Base-by-base conservation (phyloP, 1,284 basidiomycete genomes). In the Leccinum huronense region DNA sequence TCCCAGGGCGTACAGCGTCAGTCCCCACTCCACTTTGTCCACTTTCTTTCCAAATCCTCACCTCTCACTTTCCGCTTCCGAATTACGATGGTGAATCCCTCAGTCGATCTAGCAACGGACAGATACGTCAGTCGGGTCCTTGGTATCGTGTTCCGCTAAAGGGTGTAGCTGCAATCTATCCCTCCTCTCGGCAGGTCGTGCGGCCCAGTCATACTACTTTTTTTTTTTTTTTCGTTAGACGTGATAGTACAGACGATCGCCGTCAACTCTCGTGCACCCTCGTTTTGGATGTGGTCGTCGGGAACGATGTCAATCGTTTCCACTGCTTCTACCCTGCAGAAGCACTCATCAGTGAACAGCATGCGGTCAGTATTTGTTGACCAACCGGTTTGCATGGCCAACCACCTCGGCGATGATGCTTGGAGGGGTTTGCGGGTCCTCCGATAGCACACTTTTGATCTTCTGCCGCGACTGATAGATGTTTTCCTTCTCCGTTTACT, bases 201-300 rank as follows among this genome's bases (percentile, higher is more conserved):
- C 31, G 31, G 31, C 31, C 31, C 3, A 78, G 74, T 96, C 89
- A 75, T 90, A 94, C 13, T 69, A 96, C n/a, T n/a, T n/a, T n/a
- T n/a, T n/a, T n/a, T n/a, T n/a, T n/a, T 87, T 63, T 86, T 85
- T 9, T 94, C 94, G 67, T 96, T 94, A 0, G 93, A 94, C 0
- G 93, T 95, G 13, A 86, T 87, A 3, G 92, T 91, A 63, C 86
- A 83, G 11, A 86, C 83, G 19, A 95, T 79, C 0, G 85, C 86
- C 0, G 90, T 92, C 14, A 81, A 80, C 48, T 68, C 72, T 36
- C 73, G 75, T 1, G 68, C 62, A 27, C 66, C 57, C 11, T 59
- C 63, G 9, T 57, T 61, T 63, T 33, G 30, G 51, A 23, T 65
- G 73, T 8, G 65, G 71, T 68, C 3, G 76, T 70, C 3, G 85